phyloP scores from a whole-genome alignment of 2,329 filamentous ascomycete species.

The Apiospora koreana region DNA sequence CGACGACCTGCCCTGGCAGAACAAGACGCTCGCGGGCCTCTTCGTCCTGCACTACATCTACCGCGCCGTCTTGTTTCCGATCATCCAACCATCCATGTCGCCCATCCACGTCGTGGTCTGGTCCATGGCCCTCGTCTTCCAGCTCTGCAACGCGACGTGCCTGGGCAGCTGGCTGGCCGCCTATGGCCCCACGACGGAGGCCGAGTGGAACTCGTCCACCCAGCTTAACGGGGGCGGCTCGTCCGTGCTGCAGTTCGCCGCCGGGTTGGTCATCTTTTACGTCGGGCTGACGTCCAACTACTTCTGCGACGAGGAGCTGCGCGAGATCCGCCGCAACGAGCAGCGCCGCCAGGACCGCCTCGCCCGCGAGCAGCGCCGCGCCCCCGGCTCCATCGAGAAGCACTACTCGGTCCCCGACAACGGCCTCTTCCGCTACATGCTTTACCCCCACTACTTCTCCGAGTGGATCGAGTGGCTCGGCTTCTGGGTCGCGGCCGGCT shows the following conservation, averaged over 20 bases:
- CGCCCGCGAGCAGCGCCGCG: slow-evolving; percentile 35
- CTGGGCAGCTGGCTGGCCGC: slow-evolving; percentile 81
- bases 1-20: slow-evolving; percentile 69
- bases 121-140: slow-evolving; percentile 67
- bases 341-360: slow-evolving; percentile 55
- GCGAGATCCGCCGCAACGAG: slow-evolving; percentile 78
- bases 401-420: slow-evolving; percentile 85
- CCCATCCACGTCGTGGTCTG: slow-evolving; percentile 77
- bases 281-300: slow-evolving; percentile 79
- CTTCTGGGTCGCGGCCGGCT: slow-evolving; percentile 76
- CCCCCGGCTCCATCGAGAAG: slow-evolving; percentile 62
- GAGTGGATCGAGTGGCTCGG: slow-evolving; percentile 97
- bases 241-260: slow-evolving; percentile 46
- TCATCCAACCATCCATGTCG: slow-evolving; percentile 89
- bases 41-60: slow-evolving; percentile 87
- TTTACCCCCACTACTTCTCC: slow-evolving; percentile 92
- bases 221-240: slow-evolving; percentile 32
- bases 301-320: slow-evolving; percentile 85
- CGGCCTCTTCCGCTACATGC: slow-evolving; percentile 78
- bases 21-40: slow-evolving; percentile 72
- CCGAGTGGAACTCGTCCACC: slow-evolving; percentile 42
- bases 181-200: slow-evolving; percentile 68
- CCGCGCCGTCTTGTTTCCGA: slow-evolving; percentile 79
- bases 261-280: slow-evolving; percentile 76
- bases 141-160: slow-evolving; percentile 76